Base-by-base conservation (phyloP, 768 basidiomycete genomes). In the Hypsizygus marmoreus region DNA sequence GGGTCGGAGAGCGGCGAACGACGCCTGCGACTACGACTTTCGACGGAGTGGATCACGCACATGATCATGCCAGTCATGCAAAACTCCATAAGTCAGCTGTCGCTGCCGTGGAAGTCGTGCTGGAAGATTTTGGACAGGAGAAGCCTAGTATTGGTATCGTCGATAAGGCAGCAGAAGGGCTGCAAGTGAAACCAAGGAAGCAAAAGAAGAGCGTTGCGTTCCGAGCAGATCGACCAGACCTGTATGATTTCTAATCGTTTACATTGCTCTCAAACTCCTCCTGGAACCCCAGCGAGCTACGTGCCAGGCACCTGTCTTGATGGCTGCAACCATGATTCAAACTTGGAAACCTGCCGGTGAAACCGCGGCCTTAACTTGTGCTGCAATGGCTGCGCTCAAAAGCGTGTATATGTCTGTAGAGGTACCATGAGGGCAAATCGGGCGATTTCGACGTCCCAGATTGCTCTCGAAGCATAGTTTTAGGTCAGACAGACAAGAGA, bases 1-100 rank as follows among this genome's bases (percentile, higher is more conserved):
- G 92, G 12, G 81, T 91, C 20, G 74, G 79, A 10, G 88, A 89
- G 62, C 74, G 90, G 38, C 77, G 85, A 50, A 91, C 87, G 8
- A 80, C 70, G 4, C 75, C 82, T 8, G 51, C 67, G 12, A 64
- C 55, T 20, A 53, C 51, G 12, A 52, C 47, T 58, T 55, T 43
- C 8, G 42, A 50, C 12, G 40, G 45, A 39, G 22, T 35, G 22
- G 32, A 30, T 19, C 56, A 64, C 45, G 40, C 40, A 22, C 44
- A 43, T 16, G 41, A 35, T 31, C 28, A 50, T 31, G n/a, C 34
- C n/a, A 20, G 49, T 16, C 26, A 32, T 49, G 10, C 53, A 45
- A 17, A 43, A 49, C 10, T n/a, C n/a, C 40, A 53, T 14, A 53
- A 56, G 39, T 61, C 53, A 14, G 53, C 48, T 33, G 49, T 61